These are phyloP conservation scores for Penstemon davidsonii DNA, from an alignment of 257 asterid genomes.

Conservation along the genomic window DNA sequence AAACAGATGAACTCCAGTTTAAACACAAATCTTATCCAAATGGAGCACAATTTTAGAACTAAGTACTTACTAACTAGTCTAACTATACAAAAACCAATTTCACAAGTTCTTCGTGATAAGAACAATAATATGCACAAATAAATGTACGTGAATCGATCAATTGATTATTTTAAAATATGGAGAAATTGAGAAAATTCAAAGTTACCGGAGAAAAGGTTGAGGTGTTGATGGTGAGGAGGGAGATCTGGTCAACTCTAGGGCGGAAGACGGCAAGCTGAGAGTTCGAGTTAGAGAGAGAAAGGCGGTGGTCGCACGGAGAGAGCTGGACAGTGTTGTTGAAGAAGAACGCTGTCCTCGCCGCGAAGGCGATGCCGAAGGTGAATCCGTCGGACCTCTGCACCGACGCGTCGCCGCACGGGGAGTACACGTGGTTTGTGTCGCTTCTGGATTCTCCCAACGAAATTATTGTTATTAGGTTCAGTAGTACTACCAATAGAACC, in stretches of 20 bases:
- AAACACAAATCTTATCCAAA: background rate
- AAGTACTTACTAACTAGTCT: slow-evolving; percentile 19
- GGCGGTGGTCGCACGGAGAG: slow-evolving; percentile 84
- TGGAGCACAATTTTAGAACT: background rate
- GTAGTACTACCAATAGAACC: slow-evolving; percentile 21
- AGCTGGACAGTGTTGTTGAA: slow-evolving; percentile 52
- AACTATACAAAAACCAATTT: background rate
- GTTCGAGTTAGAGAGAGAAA: slow-evolving; percentile 51
- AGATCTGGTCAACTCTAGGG: slow-evolving; percentile 95
- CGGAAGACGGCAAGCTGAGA: slow-evolving; percentile 88
- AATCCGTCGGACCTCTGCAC: slow-evolving; percentile 87
- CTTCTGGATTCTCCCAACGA: slow-evolving; percentile 46
- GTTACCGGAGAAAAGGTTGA: slow-evolving; percentile 75
- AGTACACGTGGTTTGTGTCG: slow-evolving; percentile 63
- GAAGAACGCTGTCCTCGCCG: slow-evolving; percentile 46
- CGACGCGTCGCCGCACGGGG: slow-evolving; percentile 80
- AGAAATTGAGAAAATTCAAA: background rate
- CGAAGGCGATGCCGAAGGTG: slow-evolving; percentile 78
- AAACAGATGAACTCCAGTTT: too few species aligned
- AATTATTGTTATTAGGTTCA: slow-evolving; percentile 23
- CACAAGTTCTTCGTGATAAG: background rate
- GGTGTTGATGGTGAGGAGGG: slow-evolving; percentile 83
- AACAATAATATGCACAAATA: background rate
- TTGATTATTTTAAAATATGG: background rate
- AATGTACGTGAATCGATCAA: background rate